Evolutionary conservation across 345 rosid species (phyloP).

Genomic region (Eucalyptus marginata): DNA sequence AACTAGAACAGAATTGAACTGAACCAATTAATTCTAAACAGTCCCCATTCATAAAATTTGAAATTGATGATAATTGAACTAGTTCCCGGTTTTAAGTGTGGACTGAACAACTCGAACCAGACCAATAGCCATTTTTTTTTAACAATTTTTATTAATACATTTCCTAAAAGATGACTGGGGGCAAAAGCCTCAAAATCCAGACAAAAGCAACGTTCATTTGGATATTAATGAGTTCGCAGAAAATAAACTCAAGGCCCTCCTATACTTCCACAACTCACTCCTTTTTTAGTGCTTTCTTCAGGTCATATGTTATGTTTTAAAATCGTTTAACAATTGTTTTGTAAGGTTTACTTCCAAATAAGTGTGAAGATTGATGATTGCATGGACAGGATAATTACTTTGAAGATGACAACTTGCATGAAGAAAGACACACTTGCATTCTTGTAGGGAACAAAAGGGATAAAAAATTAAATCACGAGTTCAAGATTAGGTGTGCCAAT

Average conservation of each 20-base stretch:
- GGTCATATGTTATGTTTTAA: background rate
- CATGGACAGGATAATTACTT: background rate
- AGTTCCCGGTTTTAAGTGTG: rapidly evolving
- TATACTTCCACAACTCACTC: background rate
- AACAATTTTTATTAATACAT: rapidly evolving
- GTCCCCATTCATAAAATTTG: rapidly evolving
- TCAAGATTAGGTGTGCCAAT: rapidly evolving
- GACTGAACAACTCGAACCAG: rapidly evolving
- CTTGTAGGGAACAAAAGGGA: rapidly evolving
- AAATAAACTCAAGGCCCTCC: background rate
- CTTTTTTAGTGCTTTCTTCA: background rate
- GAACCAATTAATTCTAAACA: rapidly evolving
- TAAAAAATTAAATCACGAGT: too few species aligned
- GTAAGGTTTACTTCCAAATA: background rate
- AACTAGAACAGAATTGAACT: rapidly evolving
- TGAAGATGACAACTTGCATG: background rate
- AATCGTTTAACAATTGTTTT: too few species aligned
- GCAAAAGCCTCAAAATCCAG: background rate
- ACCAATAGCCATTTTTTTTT: rapidly evolving
- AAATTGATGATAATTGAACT: rapidly evolving
- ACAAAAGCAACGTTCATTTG: background rate
- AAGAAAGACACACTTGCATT: background rate
- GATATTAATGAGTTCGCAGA: background rate
- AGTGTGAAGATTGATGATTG: background rate
- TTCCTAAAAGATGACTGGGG: background rate